Percentiles rank a stretch among this genome's conserved stretches.
These are phyloP conservation scores for Rubroboletus pulcherrimus DNA, from an alignment of 768 basidiomycete species.

Conservation along the genomic window DNA sequence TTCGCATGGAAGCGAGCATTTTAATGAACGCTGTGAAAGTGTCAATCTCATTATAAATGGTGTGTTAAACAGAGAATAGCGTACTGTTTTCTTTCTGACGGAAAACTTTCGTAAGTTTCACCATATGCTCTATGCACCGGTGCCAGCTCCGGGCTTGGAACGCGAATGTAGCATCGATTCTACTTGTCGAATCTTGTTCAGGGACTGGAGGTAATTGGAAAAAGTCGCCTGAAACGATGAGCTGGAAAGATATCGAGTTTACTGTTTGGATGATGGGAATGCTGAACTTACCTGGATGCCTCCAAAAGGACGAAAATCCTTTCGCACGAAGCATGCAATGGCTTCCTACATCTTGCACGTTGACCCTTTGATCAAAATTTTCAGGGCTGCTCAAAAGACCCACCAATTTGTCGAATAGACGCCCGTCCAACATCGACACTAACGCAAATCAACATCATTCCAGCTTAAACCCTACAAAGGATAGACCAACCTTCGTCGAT, in stretches of 20 bases:
- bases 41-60: background rate
- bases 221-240: slow-evolving; percentile 75
- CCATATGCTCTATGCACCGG: slow-evolving; percentile 44
- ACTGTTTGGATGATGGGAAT: background rate
- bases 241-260: slow-evolving; percentile 35
- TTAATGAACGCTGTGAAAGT: slow-evolving; percentile 69
- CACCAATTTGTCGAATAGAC: slow-evolving; percentile 68
- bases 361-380: slow-evolving; percentile 13
- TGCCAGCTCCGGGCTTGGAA: slow-evolving; percentile 67
- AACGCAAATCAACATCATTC: background rate
- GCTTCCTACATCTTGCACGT: slow-evolving; percentile 23
- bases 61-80: background rate
- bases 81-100: slow-evolving; percentile 61
- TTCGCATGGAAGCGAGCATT: slow-evolving; percentile 98
- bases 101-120: slow-evolving; percentile 61
- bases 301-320: slow-evolving; percentile 50
- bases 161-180: slow-evolving; percentile 52
- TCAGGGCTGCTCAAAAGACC: slow-evolving; percentile 35
- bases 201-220: slow-evolving; percentile 77
- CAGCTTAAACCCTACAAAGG: background rate
- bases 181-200: slow-evolving; percentile 44
- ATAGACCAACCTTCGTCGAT: slow-evolving; percentile 65
- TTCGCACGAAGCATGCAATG: slow-evolving; percentile 43
- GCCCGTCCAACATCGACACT: slow-evolving; percentile 79
- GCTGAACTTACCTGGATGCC: slow-evolving; percentile 52